Evolutionary conservation across 2,329 filamentous ascomycete species (phyloP), one percentile per base, ranked within the genome.

Genomic region (Hymenoscyphus salicellus): DNA sequence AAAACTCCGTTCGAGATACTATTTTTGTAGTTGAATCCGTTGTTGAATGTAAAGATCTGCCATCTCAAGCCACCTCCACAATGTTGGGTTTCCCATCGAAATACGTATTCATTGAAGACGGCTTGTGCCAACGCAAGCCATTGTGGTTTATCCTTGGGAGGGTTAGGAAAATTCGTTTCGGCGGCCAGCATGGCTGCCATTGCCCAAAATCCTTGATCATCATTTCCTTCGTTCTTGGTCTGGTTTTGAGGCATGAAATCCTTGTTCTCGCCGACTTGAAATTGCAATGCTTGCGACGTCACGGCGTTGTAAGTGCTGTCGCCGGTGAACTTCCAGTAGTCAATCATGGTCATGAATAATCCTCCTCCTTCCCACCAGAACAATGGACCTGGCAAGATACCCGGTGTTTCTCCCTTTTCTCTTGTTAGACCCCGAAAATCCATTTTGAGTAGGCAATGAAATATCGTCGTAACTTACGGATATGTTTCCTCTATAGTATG

Each of bases 1-100:
- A 86, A 86, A 65, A 83, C 84, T 3, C 83, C 84, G 67, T 86
- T 84, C 0, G 84, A 86, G 66, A 87, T 86, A 20, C 84, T 83
- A 66, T 87, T 87, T 72, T 87, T 94, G 81, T 93, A 92, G 70
- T 88, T 83, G 77, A 88, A 96, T n/a, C 92, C 92, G 41, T 84
- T 86, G 74, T 96, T 94, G 80, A 90, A 92, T 1, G 84, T 81
- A 74, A 90, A 94, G 58, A 96, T 92, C 77, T 96, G 92, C 90
- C 91, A 94, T 68, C 90, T 85, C 64, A 95, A 76, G 4, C 91
- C 92, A 58, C 91, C 91, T n/a, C 81, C 82, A 71, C 92, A 95
- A 62, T 84, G 79, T 0, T 81, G 76, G 0, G 76, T 80, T 65
- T 93, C 90, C 91, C 91, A 94, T 56, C 90, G 84, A 23, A 81